Evolutionary conservation across 2,329 filamentous ascomycete species (phyloP), one percentile per base, ranked within the genome.

Genomic region (Fusarium subtropicale): DNA sequence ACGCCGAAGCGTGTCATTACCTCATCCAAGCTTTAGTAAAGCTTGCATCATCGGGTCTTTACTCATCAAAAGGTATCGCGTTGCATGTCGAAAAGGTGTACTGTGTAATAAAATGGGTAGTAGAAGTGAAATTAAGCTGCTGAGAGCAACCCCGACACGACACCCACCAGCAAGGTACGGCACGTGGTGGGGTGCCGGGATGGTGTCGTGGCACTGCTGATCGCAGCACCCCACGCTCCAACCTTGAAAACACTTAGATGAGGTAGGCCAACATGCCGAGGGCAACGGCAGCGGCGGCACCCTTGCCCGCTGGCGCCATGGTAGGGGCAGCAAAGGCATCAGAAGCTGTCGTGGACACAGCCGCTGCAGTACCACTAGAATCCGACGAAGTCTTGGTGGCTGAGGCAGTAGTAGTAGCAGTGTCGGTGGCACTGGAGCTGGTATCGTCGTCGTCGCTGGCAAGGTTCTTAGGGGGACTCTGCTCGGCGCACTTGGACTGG

Each of bases 221-320:
- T 65, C 34, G 51, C 61, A 60, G 52, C 48, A 56, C 58, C 61
- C 52, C 58, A 53, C 51, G 54, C 48, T 50, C 57, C 69, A 70
- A 60, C 71, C 72, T 28, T 28, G 5, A 46, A 22, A 59, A 41
- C 56, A 55, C 56, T 70, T 82, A 87, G 74, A 87, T 75, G 68
- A 87, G 76, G 71, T 84, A 85, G 68, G 85, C 86, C 65, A 88
- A 77, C 45, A 87, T 75, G 57, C 85, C 86, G 45, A 85, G 76
- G 61, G 85, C 86, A 41, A 83, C 81, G 34, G 81, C 83, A 9
- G 83, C 84, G 24, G 76, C 79, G 42, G 80, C 81, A 48, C 83
- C 83, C 61, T 83, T 83, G 71, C 82, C 77, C 16, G 64, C 75
- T 31, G 79, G 78, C 42, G 82, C 85, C 64, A 84, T 78, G 51